Evolutionary conservation across 495 filamentous ascomycete species (phyloP).

Genomic region (Rusavskia elegans): DNA sequence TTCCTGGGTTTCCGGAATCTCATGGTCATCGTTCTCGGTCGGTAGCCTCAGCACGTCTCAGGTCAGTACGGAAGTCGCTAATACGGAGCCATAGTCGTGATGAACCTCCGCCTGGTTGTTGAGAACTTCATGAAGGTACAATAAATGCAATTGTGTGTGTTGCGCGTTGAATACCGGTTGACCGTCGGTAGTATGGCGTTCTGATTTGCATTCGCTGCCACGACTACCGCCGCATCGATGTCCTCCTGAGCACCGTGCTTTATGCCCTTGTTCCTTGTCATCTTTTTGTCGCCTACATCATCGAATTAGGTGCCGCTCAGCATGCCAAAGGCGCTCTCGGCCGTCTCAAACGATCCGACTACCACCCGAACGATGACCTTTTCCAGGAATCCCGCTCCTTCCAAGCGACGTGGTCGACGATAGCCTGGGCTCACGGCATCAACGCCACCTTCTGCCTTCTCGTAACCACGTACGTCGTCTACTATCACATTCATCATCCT

Average conservation of each 20-base stretch:
- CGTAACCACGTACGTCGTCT: slow-evolving; percentile 72
- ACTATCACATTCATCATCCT: slow-evolving; percentile 79
- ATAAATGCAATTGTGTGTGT: background rate
- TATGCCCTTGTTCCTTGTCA: slow-evolving; percentile 80
- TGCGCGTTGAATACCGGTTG: background rate
- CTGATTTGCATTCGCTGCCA: slow-evolving; percentile 84
- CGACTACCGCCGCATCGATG: slow-evolving; percentile 66
- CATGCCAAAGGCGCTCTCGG: slow-evolving; percentile 54
- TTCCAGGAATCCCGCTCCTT: slow-evolving; percentile 31
- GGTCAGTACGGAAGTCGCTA: background rate
- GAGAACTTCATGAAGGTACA: slow-evolving; percentile 90
- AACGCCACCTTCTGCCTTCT: slow-evolving; percentile 71
- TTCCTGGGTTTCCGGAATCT: slow-evolving; percentile 91
- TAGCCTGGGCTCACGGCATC: slow-evolving; percentile 61
- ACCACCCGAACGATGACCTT: slow-evolving; percentile 33
- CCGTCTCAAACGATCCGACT: slow-evolving; percentile 40
- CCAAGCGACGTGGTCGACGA: slow-evolving; percentile 56
- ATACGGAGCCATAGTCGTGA: slow-evolving; percentile 47
- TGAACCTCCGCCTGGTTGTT: slow-evolving; percentile 83
- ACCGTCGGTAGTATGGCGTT: slow-evolving; percentile 58
- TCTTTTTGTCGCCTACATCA: slow-evolving; percentile 72
- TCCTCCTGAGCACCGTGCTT: slow-evolving; percentile 56
- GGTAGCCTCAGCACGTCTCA: slow-evolving; percentile 4
- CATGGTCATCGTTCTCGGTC: slow-evolving; percentile 87
- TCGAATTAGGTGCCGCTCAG: slow-evolving; percentile 65